Evolutionary conservation across 257 asterid species (phyloP), one percentile per base, ranked within the genome.

Genomic region (Solanum medicagineum): DNA sequence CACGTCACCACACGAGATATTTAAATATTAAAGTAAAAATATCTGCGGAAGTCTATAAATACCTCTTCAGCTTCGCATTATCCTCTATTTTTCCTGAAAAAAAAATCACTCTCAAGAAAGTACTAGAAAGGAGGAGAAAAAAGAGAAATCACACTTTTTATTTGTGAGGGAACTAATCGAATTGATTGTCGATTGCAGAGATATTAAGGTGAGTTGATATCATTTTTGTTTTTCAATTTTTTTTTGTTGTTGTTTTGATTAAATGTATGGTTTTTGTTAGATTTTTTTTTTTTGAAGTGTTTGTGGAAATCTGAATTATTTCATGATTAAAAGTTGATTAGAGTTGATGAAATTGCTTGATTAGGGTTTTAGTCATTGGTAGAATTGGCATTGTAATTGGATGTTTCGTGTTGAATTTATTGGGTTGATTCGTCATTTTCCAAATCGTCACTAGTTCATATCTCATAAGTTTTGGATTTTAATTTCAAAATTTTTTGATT

Each of bases 1-100:
- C 91, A 86, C 88, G 84, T 85, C 88, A 88, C 40, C 62, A 32
- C 45, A 84, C 83, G 47, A 59, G 7, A 24, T 57, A 74, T 2
- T 54, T 65, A 10, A 62, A n/a, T 54, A 19, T 62, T 11, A 2
- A 26, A 26, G 7, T 6, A 26, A 49, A 88, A 86, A 74, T 79
- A 19, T 83, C 84, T 85, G 2, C 47, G 47, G 87, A 84, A 53
- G 62, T 79, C 83, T 90, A 86, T 87, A 88, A 86, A 86, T 88
- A 90, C 0, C 70, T 13, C 63, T 2, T 22, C 51, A 44, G 42
- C 1, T 59, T 14, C 6, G 4, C 12, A 0, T 0, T 0, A 2
- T 0, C 0, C 20, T 70, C 57, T 47, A 44, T 3, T 59, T 9
- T 24, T 19, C 15, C 19, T 11, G 40, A 24, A 53, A 51, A 77